A percentile compares a stretch with the other conserved stretches of the same genome.
Evolutionary conservation across 1,284 basidiomycete genomes (phyloP).

Genomic region (Tilletia walkeri): DNA sequence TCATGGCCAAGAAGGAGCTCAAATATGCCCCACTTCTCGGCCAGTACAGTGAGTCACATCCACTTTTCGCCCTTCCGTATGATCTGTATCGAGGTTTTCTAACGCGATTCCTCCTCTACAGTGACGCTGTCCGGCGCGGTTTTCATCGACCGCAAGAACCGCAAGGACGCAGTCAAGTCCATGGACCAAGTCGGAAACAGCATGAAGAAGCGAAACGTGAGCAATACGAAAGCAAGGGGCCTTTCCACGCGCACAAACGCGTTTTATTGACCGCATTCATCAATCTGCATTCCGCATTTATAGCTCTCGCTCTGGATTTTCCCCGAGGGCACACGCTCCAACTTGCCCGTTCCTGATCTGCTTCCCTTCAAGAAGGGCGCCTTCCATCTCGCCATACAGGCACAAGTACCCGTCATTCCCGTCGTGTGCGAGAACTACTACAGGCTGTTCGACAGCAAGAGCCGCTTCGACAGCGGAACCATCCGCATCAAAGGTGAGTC

Average conservation of each 20-base stretch:
- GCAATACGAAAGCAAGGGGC: slow-evolving; percentile 24
- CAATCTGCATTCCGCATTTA: neutral
- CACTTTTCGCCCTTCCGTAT: neutral
- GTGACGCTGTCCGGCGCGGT: slow-evolving; percentile 85
- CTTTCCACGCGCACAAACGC: neutral
- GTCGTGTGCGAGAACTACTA: slow-evolving; percentile 94
- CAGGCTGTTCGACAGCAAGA: slow-evolving; percentile 68
- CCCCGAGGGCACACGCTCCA: slow-evolving; percentile 60
- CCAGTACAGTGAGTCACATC: slow-evolving; percentile 66
- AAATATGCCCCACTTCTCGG: slow-evolving; percentile 82
- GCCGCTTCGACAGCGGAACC: slow-evolving; percentile 72
- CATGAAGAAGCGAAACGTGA: slow-evolving; percentile 69
- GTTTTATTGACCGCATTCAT: too few relatives aligned
- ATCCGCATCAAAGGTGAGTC: slow-evolving; percentile 76
- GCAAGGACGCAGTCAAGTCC: slow-evolving; percentile 70
- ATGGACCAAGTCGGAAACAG: slow-evolving; percentile 74
- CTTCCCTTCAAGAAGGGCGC: slow-evolving; percentile 96
- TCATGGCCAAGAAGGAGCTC: slow-evolving; percentile 92
- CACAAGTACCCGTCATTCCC: slow-evolving; percentile 72
- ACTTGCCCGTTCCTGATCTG: slow-evolving; percentile 46
- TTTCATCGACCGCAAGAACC: slow-evolving; percentile 85
- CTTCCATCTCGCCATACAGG: slow-evolving; percentile 91
- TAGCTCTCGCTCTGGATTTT: slow-evolving; percentile 64
- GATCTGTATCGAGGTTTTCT: neutral
- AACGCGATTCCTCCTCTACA: neutral